phyloP scores from a whole-genome alignment of 2,329 filamentous ascomycete species.

The Colletotrichum siamense region DNA sequence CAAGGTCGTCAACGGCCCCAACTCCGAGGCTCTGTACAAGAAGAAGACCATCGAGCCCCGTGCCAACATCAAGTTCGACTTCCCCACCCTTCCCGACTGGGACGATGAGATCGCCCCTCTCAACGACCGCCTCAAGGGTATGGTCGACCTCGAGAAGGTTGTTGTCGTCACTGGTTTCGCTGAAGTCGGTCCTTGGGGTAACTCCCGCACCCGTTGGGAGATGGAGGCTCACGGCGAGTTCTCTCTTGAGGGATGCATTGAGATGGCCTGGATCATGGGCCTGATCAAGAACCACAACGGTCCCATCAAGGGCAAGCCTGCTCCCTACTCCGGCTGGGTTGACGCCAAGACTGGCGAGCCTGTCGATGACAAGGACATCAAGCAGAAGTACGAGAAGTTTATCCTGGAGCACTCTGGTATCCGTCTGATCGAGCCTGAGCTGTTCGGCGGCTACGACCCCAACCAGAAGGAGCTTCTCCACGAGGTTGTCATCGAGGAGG shows the following conservation, averaged over 20 bases:
- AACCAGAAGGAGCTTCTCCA: slow-evolving; percentile 99
- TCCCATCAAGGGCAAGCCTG: slow-evolving; percentile 82
- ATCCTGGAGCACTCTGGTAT: slow-evolving; percentile 98
- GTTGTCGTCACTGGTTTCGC: slow-evolving; percentile 97
- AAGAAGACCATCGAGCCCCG: slow-evolving; percentile 92
- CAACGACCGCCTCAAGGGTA: slow-evolving; percentile 88
- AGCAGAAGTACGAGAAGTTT: slow-evolving; percentile 95
- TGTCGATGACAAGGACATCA: slow-evolving; percentile 97
- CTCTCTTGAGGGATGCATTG: slow-evolving; percentile 95
- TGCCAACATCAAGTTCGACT: slow-evolving; percentile 98
- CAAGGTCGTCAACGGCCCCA: slow-evolving; percentile 94
- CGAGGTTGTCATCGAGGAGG: slow-evolving; percentile 96
- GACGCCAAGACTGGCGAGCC: slow-evolving; percentile 93
- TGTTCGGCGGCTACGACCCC: slow-evolving; percentile 96
- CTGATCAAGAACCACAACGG: slow-evolving; percentile 99
- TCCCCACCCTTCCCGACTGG: slow-evolving; percentile 91
- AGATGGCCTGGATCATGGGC: slow-evolving; percentile 99
- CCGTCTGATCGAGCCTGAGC: slow-evolving; percentile 94
- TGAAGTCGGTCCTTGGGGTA: slow-evolving; percentile 97
- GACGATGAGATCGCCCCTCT: slow-evolving; percentile 88
- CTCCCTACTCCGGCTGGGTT: slow-evolving; percentile 92
- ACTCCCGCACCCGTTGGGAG: slow-evolving; percentile 97
- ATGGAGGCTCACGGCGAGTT: slow-evolving; percentile 98
- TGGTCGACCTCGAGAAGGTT: slow-evolving; percentile 98
- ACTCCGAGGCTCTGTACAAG: slow-evolving; percentile 91